A percentile compares a stretch with the other conserved stretches of the same genome.
These are phyloP conservation scores for Ceratocystis ficicola DNA, from an alignment of 2,329 filamentous ascomycete genomes.

Conservation along the genomic window DNA sequence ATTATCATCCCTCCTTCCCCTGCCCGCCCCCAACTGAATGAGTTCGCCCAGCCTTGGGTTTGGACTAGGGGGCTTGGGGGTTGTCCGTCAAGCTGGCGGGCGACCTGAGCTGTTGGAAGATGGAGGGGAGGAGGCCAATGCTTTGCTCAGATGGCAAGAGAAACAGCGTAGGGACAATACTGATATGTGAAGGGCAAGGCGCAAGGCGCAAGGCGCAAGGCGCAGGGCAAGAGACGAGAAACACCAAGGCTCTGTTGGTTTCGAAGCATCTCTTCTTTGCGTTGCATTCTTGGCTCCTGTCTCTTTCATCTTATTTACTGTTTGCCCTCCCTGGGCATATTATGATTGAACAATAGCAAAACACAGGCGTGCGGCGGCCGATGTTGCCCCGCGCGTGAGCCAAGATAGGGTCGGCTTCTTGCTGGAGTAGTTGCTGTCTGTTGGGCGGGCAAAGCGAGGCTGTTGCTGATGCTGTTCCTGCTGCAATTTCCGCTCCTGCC, in stretches of 20 bases:
- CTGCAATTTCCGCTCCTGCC: background rate
- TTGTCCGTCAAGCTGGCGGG: no score
- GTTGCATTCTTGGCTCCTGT: background rate
- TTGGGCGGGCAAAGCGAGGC: background rate
- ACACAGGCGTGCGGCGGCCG: background rate
- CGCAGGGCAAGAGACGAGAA: background rate
- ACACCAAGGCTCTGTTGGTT: background rate
- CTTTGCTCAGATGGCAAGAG: slow-evolving; percentile 2
- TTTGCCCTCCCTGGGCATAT: background rate
- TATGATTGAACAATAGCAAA: background rate
- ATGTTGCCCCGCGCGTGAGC: background rate
- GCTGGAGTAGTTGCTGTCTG: background rate
- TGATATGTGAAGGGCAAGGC: no score
- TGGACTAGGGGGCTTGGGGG: background rate
- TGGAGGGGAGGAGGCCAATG: background rate
- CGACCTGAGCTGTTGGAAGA: background rate
- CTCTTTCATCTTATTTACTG: background rate
- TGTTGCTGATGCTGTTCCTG: background rate
- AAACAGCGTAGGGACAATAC: background rate
- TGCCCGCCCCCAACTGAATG: background rate
- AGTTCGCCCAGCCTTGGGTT: background rate
- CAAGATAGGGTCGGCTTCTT: background rate
- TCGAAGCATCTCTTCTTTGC: background rate
- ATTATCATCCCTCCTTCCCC: background rate
- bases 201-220: background rate